Base-by-base conservation (phyloP, 2,329 filamentous ascomycete genomes). In the Pseudogymnoascus sp. region DNA sequence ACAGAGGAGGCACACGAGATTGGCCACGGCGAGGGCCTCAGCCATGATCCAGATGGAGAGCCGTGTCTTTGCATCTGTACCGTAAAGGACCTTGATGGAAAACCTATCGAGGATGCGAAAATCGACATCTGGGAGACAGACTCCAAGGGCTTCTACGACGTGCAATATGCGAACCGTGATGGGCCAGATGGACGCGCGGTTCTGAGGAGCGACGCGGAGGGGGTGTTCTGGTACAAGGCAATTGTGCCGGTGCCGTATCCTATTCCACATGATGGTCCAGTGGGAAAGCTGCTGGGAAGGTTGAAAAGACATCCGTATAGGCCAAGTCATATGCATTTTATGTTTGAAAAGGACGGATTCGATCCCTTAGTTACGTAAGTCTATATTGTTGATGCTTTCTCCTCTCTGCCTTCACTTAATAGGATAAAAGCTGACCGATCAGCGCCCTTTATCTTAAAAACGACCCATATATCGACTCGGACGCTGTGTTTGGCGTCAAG, bases 41-140 rank as follows among this genome's bases (percentile, higher is more conserved):
- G 86, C 1, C 84, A 85, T 63, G 89, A 92, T 69, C 82, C 86
- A 0, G 77, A 83, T 36, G 90, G 90, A 60, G 83, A 88, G 68
- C 84, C 88, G 0, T 82, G 90, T 67, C 81, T 93, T 11, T 88
- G 89, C 4, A 73, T 91, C 14, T 92, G 90, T 78, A 88, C 81
- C 0, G 78, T 93, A 63, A 84, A 82, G 66, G 88, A 91, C 72
- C 84, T 83, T 0, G 40, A 75, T 0, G 89, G 89, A 0, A 79
- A 78, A 1, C 87, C 90, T 0, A 78, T 95, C 31, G 66, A 77
- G 1, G 84, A 79, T 59, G 89, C 87, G 28, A 90, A 87, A 72
- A 82, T 93, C 66, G 90, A 95, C 74, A 87, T 95, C 67, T 95
- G 90, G 90, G 90, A 93, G 77, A 91, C 90, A 7, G 90, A 93